Conservation (phyloP, 306 rosid species). For the Dryas drummondii region DNA sequence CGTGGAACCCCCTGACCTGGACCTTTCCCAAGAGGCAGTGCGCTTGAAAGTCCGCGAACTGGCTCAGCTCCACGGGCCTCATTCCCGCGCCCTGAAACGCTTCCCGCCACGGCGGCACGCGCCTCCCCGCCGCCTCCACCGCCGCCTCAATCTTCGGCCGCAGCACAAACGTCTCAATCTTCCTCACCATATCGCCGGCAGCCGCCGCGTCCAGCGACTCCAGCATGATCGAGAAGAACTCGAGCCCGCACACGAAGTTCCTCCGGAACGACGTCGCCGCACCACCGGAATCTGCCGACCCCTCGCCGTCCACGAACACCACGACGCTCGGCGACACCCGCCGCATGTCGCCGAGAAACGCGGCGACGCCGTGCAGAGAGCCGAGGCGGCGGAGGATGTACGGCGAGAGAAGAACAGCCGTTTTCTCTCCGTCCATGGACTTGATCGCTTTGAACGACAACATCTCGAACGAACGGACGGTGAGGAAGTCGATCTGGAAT, state of each 20-base stretch:
- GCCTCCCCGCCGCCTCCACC: constrained; percentile 54
- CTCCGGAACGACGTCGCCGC: constrained; percentile 61
- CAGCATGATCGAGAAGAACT: constrained; percentile 66
- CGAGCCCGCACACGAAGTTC: constrained; percentile 52
- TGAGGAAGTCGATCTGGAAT: constrained; percentile 59
- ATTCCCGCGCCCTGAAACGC: constrained; percentile 69
- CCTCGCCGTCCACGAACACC: constrained; percentile 71
- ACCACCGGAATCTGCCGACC: constrained; percentile 45
- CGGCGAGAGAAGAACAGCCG: constrained; percentile 68
- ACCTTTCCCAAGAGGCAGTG: constrained; percentile 65
- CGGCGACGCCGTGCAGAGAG: constrained; percentile 20
- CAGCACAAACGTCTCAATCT: constrained; percentile 54
- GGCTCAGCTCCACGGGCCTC: constrained; percentile 79
- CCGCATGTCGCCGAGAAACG: constrained; percentile 52
- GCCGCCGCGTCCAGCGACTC: constrained; percentile 71
- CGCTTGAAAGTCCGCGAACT: constrained; percentile 83
- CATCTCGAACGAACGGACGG: constrained; percentile 48
- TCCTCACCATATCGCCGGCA: constrained; percentile 52
- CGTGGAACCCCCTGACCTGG: constrained; percentile 78
- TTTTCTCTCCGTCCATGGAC: constrained; percentile 67
- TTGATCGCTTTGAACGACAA: constrained; percentile 60
- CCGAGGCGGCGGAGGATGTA: constrained; percentile 60
- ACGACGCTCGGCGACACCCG: constrained; percentile 60
- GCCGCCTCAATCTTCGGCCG: constrained; percentile 61
- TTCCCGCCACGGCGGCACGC: constrained; percentile 56